Evolutionary conservation across 2,329 filamentous ascomycete species (phyloP), one percentile per base, ranked within the genome.

Genomic region (Diaporthe amygdali): DNA sequence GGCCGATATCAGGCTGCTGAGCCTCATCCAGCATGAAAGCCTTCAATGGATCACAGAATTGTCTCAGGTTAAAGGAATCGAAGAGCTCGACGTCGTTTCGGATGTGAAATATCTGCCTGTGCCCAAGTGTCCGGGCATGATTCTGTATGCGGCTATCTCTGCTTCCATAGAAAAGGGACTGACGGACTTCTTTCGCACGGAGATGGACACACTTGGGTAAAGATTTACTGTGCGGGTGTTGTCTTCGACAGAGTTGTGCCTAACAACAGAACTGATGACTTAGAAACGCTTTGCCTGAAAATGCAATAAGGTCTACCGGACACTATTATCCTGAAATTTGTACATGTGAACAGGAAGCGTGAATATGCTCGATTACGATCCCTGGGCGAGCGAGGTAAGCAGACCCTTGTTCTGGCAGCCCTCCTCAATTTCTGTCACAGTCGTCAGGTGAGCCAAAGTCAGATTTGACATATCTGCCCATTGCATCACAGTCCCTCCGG

Each of bases 41-140:
- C 80, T 91, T 71, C 85, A 89, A 63, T 92, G 90, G 90, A 84
- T 87, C 49, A 84, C 84, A 71, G 86, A 90, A 75, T 76, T 92
- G 72, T 82, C 87, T 20, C 80, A 81, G 39, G 79, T 91, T 32
- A 83, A 81, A 49, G 84, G 84, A 0, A 76, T 91, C 73, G 78
- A 82, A 70, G 82, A 86, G 41, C 72, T 92, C 51, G 84, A 86
- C 41, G 84, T 92, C 3, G 78, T 82, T 32, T 84, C 88, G 3
- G 81, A 90, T 32, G 83, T 90, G 17, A 86, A 88, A 73, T 83
- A 86, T 74, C 87, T 88, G 77, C 85, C 87, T 2, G 79, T 83
- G 32, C 86, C 87, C 1, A 83, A 84, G 68, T 88, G 85, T 22
- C 84, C 85, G 70, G 84, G 84, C 54, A 87, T 90, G 85, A 83